These are phyloP conservation scores for Petunia axillaris DNA, from an alignment of 257 asterid species.

Conservation along the genomic window DNA sequence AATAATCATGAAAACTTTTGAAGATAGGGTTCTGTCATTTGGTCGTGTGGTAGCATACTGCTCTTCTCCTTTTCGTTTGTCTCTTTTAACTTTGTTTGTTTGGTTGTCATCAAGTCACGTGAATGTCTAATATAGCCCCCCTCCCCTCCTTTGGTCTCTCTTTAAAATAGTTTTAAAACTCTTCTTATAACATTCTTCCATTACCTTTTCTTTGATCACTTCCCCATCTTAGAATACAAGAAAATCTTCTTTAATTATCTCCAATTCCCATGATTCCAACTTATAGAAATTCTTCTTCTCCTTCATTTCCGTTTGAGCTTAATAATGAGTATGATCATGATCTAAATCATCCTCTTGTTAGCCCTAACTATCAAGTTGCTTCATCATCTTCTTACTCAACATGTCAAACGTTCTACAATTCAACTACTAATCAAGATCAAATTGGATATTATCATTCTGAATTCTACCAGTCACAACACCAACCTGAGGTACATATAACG, in stretches of 20 bases:
- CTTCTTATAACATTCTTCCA: constrained; percentile 13
- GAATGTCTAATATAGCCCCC: constrained; percentile 38
- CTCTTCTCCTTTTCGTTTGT: constrained; percentile 60
- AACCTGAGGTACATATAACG: constrained; percentile 43
- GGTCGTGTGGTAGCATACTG: constrained; percentile 91
- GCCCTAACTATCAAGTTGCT: constrained; percentile 35
- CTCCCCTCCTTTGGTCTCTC: constrained; percentile 33
- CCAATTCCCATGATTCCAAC: constrained; percentile 32
- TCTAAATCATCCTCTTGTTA: constrained; percentile 25
- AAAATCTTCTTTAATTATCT: not conserved
- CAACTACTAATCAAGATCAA: constrained; percentile 58
- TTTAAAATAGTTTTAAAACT: constrained; percentile 19
- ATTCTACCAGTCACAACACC: constrained; percentile 39
- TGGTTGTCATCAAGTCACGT: constrained; percentile 63
- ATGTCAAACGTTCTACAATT: constrained; percentile 31
- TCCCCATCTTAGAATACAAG: not conserved
- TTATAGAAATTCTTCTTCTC: constrained; percentile 42
- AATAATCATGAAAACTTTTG: constrained; percentile 20
- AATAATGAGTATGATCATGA: constrained; percentile 36
- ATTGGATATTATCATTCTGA: constrained; percentile 34
- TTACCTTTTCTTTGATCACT: constrained; percentile 14
- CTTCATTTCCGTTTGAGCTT: constrained; percentile 46
- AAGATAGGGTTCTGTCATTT: constrained; percentile 78
- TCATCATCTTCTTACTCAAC: constrained; percentile 45
- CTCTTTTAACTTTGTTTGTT: constrained; percentile 54